These are phyloP conservation scores for Ramaria sp. DNA, from an alignment of 768 basidiomycete genomes.

Conservation along the genomic window DNA sequence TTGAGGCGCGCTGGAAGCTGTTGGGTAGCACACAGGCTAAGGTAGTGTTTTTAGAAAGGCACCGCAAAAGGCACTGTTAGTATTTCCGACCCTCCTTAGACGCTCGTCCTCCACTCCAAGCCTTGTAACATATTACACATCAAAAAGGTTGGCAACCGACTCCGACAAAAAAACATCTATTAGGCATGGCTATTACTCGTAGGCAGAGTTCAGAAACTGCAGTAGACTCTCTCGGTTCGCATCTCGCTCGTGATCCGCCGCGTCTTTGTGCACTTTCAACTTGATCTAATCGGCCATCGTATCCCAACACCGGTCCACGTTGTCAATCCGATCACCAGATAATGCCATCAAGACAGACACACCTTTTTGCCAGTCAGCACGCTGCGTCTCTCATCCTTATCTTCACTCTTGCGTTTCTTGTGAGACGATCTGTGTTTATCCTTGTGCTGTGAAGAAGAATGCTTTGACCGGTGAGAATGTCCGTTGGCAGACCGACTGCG, in stretches of 20 bases:
- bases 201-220: slow-evolving; percentile 47
- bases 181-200: slow-evolving; percentile 16
- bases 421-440: slow-evolving; percentile 2
- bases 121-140: background rate
- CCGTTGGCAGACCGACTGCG: background rate
- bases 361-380: slow-evolving; percentile 56
- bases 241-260: slow-evolving; percentile 44
- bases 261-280: slow-evolving; percentile 51
- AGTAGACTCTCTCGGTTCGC: slow-evolving; percentile 43
- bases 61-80: background rate
- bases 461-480: background rate
- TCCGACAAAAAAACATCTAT: background rate
- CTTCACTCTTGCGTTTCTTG: slow-evolving; percentile 23
- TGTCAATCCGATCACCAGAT: slow-evolving; percentile 1
- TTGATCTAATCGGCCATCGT: slow-evolving; percentile 35
- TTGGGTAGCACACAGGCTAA: background rate
- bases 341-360: background rate
- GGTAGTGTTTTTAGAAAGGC: background rate
- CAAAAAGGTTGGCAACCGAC: background rate
- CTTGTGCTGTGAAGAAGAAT: background rate
- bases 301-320: background rate
- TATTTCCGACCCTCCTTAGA: background rate
- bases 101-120: background rate
- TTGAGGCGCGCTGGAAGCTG: background rate
- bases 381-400: slow-evolving; percentile 33